Evolutionary conservation across 192 early-diverging fungal genomes (phyloP).

Genomic region (Coemansia javaensis): DNA sequence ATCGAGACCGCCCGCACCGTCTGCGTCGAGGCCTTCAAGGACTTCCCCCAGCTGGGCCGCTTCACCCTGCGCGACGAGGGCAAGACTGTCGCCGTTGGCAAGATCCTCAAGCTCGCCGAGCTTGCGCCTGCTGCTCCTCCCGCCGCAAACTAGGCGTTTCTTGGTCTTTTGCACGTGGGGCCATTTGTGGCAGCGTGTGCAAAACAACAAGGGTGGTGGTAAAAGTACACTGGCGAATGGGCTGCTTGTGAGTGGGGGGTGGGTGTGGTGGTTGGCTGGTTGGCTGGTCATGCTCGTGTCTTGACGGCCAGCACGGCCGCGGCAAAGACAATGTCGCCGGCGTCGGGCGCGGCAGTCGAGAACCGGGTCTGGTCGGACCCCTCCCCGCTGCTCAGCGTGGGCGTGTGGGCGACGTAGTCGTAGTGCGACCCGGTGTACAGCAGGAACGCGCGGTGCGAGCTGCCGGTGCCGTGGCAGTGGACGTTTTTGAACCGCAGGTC

Average conservation of each 20-base stretch:
- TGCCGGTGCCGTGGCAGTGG: no score
- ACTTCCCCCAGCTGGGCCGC: constrained; percentile 87
- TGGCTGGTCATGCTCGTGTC: no score
- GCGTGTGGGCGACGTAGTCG: constrained; percentile 59
- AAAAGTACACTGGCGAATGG: no score
- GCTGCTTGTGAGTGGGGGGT: no score
- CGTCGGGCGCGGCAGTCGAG: constrained; percentile 7
- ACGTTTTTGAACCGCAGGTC: no score
- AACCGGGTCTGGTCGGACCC: constrained; percentile 66
- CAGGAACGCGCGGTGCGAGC: constrained; percentile 52
- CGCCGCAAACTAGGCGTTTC: not conserved
- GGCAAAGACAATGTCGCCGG: constrained; percentile 6
- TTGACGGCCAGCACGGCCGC: constrained; percentile 23
- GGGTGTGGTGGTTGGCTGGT: no score
- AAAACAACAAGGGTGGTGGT: no score
- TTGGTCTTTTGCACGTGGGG: no score
- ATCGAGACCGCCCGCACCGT: constrained; percentile 72
- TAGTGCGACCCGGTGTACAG: constrained; percentile 65
- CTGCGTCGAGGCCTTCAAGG: constrained; percentile 82
- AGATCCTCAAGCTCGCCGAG: constrained; percentile 74
- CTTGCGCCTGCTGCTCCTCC: not conserved
- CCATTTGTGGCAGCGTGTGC: no score
- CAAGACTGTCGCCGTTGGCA: constrained; percentile 82
- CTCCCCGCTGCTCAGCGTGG: constrained; percentile 15
- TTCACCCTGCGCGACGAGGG: constrained; percentile 99